Base-by-base conservation (phyloP, 2,329 filamentous ascomycete genomes). In the Penicillium sp. region DNA sequence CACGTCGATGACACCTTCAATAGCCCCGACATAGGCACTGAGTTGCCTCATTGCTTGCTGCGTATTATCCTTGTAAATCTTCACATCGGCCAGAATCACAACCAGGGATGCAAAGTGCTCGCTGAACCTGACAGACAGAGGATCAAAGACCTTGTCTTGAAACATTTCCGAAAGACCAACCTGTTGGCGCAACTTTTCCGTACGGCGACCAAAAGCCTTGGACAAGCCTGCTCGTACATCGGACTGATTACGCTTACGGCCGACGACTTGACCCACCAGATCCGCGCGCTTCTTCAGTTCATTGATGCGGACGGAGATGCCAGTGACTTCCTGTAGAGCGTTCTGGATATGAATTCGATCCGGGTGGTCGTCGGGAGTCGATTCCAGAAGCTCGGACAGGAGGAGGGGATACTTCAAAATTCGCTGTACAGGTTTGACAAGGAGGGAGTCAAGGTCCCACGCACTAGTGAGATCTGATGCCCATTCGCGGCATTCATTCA, bases 371-470 rank as follows among this genome's bases (percentile, higher is more conserved):
- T 83, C 77, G 0, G 91, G 89, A 0, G 94, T 98, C 58, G 89
- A 85, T 63, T 92, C 88, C 25, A 96, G 81, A 11, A 99, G 81
- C 58, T 92, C 88, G 37, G 88, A 86, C 47, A 99, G 86, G 42
- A 99, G 82, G 48, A 96, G 88, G 3, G 92, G 92, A 71, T 98
- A 99, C 71, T 97, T 97, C 37, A 94, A 88, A 63, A 98, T 89
- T 50, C 95, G 87, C 77, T 99, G 95, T 75, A 96, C 93, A 1
- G 95, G 95, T 76, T 99, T 99, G 72, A 99, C 94, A 20, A 99
- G 84, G n/a, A 99, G 82, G 0, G 95, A 96, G 75, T 97, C 93
- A 61, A 99, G 78, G 75, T 96, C 91, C 95, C 95, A 99, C 0
- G 95, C 94, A 28, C 88, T 87, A 0, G 95, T 99, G 63, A 99